These are phyloP conservation scores for Boletus smithii DNA, from an alignment of 1,284 basidiomycete species.

Conservation along the genomic window DNA sequence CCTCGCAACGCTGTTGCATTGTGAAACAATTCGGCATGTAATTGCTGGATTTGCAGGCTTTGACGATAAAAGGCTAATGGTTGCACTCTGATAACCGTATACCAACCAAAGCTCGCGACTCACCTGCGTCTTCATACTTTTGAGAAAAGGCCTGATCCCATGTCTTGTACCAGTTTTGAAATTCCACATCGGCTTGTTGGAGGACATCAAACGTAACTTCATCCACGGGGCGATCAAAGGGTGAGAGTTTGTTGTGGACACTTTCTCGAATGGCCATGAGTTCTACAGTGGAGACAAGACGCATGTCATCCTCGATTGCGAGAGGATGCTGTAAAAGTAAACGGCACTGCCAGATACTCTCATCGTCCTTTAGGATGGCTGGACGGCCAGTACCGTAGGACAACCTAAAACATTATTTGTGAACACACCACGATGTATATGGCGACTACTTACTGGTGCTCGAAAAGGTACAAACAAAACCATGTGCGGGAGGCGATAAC, in stretches of 20 bases:
- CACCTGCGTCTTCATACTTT: conserved; percentile 78
- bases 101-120: conserved; percentile 15
- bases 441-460: conserved; percentile 72
- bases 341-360: conserved; percentile 80
- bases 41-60: conserved; percentile 74
- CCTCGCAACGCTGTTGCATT: conserved; percentile 75
- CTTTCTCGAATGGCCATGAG: conserved; percentile 79
- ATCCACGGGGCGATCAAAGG: conserved; percentile 64
- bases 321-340: conserved; percentile 83
- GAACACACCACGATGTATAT: background rate
- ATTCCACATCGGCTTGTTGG: conserved; percentile 61
- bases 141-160: conserved; percentile 80
- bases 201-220: conserved; percentile 65
- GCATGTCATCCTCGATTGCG: conserved; percentile 88
- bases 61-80: conserved; percentile 74
- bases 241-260: conserved; percentile 66
- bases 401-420: conserved; percentile 47
- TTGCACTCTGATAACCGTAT: conserved; percentile 1
- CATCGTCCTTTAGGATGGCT: conserved; percentile 87
- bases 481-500: conserved; percentile 81
- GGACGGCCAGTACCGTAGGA: conserved; percentile 92
- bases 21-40: conserved; percentile 78
- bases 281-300: conserved; percentile 90
- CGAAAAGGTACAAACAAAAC: conserved; percentile 89
- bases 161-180: conserved; percentile 67